Base-by-base conservation (phyloP, 2,329 filamentous ascomycete species). In the Calonectria pseudoturangicola region DNA sequence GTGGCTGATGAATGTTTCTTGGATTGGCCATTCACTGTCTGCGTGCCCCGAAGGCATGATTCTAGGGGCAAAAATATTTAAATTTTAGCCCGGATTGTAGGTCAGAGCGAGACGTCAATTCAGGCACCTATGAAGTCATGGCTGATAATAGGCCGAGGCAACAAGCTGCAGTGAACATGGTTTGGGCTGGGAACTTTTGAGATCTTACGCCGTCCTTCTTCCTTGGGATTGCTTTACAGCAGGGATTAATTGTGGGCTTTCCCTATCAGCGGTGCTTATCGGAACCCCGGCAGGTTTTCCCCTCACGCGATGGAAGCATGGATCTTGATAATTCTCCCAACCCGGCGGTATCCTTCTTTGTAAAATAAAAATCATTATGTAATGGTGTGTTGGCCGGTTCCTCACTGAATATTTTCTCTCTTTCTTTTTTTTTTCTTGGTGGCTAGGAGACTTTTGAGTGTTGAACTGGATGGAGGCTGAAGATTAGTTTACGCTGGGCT, bases 191-290 rank as follows among this genome's bases (percentile, higher is more conserved):
- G 54, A 60, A 60, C 54, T 60, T 60, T 60, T 60, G 54, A 18
- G n/a, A 41, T 58, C 33, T 58, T 16, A 39, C 54, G 54, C 25
- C 21, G 54, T 6, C 54, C 54, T 60, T 60, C 33, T 60, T 39
- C 13, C 13, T 60, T 60, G 21, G 54, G 54, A 43, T 41, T 36
- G 25, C 15, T 28, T 7, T 13, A 2, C 15, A 28, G 30, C 33
- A 60, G 54, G 54, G 54, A 41, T 60, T 16, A 18, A 18, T 18
- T 18, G 54, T 16, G 21, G 54, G 16, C 21, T 12, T 60, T 21
- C 21, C 54, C 21, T 60, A 60, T 60, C 54, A 39, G n/a, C 8
- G 54, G 33, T 60, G 21, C 54, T 60, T 41, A 60, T 60, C 54
- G 39, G 54, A n/a, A 48, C 21, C 45, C 45, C 45, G 13, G n/a